A percentile compares a stretch with the other conserved stretches of the same genome.
Evolutionary conservation across 139 green algal species (phyloP).

Genomic region (Coelastrella sp.): DNA sequence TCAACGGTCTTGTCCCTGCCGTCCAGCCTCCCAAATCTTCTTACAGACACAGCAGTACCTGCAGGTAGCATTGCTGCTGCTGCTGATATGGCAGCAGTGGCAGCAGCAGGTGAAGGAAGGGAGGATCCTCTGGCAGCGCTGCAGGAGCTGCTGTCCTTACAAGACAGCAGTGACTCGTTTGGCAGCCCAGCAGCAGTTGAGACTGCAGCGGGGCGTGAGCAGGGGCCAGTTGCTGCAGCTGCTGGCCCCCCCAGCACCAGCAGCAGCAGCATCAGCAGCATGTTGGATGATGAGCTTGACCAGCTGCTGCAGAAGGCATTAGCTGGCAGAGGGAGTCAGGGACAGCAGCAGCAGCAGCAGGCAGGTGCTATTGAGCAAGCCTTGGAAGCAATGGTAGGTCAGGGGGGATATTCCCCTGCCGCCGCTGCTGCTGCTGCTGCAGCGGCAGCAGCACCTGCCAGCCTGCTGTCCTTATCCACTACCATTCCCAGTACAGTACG

Average conservation of each 20-base stretch:
- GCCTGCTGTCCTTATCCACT: background rate
- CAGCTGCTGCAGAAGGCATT: constrained; percentile 34
- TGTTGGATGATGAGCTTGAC: constrained; percentile 41
- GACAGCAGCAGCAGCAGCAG: constrained; percentile 15
- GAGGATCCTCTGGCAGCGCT: constrained; percentile 1
- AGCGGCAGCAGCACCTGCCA: background rate
- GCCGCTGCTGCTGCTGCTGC: background rate
- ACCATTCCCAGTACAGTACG: constrained; percentile 31
- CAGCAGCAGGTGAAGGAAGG: background rate
- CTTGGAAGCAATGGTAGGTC: background rate
- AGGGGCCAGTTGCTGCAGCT: background rate
- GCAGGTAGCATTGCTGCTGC: background rate
- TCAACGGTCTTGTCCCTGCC: constrained; percentile 6
- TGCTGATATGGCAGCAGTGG: background rate
- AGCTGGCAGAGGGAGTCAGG: background rate
- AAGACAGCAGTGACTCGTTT: background rate
- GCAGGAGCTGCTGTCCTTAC: constrained; percentile 35
- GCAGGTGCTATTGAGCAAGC: background rate
- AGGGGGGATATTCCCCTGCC: background rate
- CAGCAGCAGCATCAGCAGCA: constrained; percentile 39
- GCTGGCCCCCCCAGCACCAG: background rate
- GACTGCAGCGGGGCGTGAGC: background rate
- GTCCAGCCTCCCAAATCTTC: background rate
- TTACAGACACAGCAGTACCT: background rate
- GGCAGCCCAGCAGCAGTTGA: background rate